These are phyloP conservation scores for Blastomyces emzantsi DNA, from an alignment of 2,329 filamentous ascomycete genomes.

Conservation along the genomic window DNA sequence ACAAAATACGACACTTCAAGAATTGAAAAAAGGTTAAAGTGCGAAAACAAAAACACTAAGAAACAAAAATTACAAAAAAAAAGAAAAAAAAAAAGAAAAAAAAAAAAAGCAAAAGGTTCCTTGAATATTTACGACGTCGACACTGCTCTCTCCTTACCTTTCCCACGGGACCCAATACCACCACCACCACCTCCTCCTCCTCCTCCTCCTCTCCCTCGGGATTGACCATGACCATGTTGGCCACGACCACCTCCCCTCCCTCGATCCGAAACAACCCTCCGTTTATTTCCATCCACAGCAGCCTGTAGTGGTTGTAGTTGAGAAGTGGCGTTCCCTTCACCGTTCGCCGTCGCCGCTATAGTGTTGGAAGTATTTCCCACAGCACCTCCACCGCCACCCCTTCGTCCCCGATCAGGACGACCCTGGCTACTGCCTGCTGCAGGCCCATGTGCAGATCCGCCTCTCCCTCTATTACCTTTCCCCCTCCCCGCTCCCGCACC, in stretches of 20 bases:
- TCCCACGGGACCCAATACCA: slow-evolving; percentile 6
- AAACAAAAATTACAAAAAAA: not conserved
- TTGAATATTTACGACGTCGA: not conserved
- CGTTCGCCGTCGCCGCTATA: not conserved
- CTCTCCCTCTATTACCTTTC: slow-evolving; percentile 12
- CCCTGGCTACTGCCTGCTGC: not conserved
- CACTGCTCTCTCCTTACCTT: slow-evolving; percentile 11
- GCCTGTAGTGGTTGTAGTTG: not conserved
- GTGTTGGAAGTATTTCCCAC: not conserved
- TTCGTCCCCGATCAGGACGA: not conserved
- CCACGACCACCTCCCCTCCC: slow-evolving; percentile 6
- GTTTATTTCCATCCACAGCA: not conserved
- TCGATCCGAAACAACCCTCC: slow-evolving; percentile 1
- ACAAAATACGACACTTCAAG: not conserved
- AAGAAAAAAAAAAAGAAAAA: not conserved
- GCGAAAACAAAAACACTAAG: too few relatives aligned
- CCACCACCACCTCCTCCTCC: not conserved
- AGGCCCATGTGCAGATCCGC: not conserved
- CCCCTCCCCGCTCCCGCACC: slow-evolving; percentile 9
- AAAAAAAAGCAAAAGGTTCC: not conserved
- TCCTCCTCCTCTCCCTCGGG: slow-evolving; percentile 1
- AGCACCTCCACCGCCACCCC: not conserved
- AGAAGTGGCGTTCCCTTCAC: not conserved
- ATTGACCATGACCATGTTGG: not conserved
- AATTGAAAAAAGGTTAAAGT: not conserved